Conservation (phyloP, 2,329 filamentous ascomycete species). For the Plenodomus lindquistii region DNA sequence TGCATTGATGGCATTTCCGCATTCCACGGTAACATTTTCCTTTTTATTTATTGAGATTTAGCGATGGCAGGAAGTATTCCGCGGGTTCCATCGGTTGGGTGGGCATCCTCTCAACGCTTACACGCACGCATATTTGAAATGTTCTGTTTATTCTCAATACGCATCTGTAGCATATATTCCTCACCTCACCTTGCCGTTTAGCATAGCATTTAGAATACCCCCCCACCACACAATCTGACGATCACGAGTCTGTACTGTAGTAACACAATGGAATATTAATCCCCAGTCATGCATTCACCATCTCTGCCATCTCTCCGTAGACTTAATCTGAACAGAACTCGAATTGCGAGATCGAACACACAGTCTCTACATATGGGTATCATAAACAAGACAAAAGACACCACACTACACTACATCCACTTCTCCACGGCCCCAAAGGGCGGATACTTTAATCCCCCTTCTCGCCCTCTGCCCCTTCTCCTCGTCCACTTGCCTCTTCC, state of each 20-base stretch:
- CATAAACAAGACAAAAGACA: neutral
- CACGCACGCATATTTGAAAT: no score
- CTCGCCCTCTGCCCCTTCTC: conserved; percentile 6
- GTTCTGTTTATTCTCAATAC: neutral
- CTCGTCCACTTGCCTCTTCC: conserved; percentile 7
- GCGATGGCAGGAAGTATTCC: conserved; percentile 43
- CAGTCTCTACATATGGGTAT: neutral
- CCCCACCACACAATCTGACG: neutral
- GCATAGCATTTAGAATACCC: neutral
- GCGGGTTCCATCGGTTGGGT: conserved; percentile 25
- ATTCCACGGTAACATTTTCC: neutral
- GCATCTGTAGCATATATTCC: neutral
- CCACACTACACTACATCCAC: conserved; percentile 23
- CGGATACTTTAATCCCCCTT: conserved; percentile 27
- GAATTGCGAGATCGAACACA: no score
- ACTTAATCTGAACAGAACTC: no score
- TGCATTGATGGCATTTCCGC: neutral
- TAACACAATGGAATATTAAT: neutral
- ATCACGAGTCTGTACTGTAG: neutral
- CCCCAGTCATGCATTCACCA: no score
- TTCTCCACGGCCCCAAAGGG: conserved; percentile 31
- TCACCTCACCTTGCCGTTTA: neutral
- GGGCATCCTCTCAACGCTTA: no score
- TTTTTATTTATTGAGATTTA: neutral
- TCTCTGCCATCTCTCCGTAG: no score